Evolutionary conservation across 495 filamentous ascomycete genomes (phyloP), one percentile per base, ranked within the genome.

Genomic region (Lasiosphaeriaceae sp.): DNA sequence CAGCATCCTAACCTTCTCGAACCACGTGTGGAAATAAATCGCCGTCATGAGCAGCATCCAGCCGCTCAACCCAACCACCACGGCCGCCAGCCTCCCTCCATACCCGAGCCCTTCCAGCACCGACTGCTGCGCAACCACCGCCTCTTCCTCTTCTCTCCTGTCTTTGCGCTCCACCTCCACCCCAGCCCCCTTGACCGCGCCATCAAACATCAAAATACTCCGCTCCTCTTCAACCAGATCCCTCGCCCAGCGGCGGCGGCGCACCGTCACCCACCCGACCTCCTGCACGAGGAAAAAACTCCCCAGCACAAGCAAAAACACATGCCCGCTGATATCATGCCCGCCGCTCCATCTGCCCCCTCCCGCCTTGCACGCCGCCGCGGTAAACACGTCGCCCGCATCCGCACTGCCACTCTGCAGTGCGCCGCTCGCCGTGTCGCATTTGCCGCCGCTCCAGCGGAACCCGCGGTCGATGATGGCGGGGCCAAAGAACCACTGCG

Each of bases 31-130:
- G 57, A 98, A 98, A 76, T 92, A 97, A 45, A 91, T 88, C 11
- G 92, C 90, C 43, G 94, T 98, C 94, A 98, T 98, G 48, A 97
- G 77, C 71, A 97, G 70, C 93, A 97, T 97, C 88, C 91, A 97
- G 81, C 83, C 86, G 57, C 84, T 86, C 65, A 96, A 61, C 5
- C 72, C 83, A 62, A 86, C 66, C 60, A 84, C 67, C 44, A 64
- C 81, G 66, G 83, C 60, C 9, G 75, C 78, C 16, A 76, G 68
- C 61, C 64, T 81, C 24, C 76, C 74, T 1, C 74, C 77, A 7
- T 74, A 54, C 6, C 76, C 74, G 53, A 75, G 65, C 56, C 61
- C 57, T 23, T 70, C 69, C 22, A 58, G 53, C 14, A 35, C 53
- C 31, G 62, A 57, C 55, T 49, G 47, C 52, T 29, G 8, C 39